Conservation (phyloP, 140 eudicot species). For the Stevia rebaudiana region DNA sequence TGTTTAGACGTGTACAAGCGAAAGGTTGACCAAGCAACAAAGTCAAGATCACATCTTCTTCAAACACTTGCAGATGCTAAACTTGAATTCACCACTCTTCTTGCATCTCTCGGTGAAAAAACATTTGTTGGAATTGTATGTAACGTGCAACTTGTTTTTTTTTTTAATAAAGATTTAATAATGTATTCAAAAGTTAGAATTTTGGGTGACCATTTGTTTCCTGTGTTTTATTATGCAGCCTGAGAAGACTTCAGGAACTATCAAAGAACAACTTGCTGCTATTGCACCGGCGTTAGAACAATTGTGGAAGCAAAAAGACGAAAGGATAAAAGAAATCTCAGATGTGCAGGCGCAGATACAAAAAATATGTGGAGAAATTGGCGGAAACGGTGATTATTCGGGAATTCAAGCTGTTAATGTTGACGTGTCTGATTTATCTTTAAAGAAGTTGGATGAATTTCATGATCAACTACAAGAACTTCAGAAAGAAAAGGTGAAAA, state of each 20-base stretch:
- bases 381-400: conserved; percentile 36
- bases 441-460: conserved; percentile 59
- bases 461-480: conserved; percentile 72
- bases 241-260: conserved; percentile 45
- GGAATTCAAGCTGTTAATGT: conserved; percentile 30
- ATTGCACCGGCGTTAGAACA: conserved; percentile 51
- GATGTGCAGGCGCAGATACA: conserved; percentile 50
- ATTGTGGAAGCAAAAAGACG: conserved; percentile 55
- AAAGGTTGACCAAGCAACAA: conserved; percentile 63
- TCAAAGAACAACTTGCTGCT: conserved; percentile 57
- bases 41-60: conserved; percentile 52
- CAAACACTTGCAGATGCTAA: conserved; percentile 55
- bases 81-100: conserved; percentile 54
- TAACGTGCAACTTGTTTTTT: not conserved
- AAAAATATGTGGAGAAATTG: conserved; percentile 61
- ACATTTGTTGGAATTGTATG: conserved; percentile 50
- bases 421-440: conserved; percentile 54
- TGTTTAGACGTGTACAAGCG: conserved; percentile 67
- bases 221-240: conserved; percentile 22
- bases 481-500: conserved; percentile 56
- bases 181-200: not conserved
- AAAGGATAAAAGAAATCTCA: conserved; percentile 59
- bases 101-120: conserved; percentile 60
- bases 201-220: not conserved
- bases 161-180: not conserved